Conservation (phyloP, 257 asterid genomes). For the Nicotiana undulata region DNA sequence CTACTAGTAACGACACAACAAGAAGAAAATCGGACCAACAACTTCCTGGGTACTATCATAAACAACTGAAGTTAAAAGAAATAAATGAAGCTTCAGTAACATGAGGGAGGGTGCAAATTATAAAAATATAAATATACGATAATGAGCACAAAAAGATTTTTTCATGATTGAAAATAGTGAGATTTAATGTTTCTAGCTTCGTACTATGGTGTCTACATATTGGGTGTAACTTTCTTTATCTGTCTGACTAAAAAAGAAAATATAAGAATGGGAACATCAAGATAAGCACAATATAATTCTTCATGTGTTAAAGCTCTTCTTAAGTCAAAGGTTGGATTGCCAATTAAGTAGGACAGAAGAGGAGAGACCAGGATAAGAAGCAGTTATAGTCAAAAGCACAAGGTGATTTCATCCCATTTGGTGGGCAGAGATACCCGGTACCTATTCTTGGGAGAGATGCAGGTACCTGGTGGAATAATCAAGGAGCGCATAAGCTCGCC, state of each 20-base stretch:
- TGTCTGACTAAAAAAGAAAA: neutral
- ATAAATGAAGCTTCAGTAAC: neutral
- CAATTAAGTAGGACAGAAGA: neutral
- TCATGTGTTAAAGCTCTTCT: neutral
- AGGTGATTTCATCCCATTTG: neutral
- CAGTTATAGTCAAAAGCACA: neutral
- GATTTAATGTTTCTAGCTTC: neutral
- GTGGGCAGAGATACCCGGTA: neutral
- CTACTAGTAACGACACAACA: neutral
- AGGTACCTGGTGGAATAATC: neutral
- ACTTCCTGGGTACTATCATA: neutral
- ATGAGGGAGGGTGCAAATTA: neutral
- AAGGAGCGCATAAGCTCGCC: neutral
- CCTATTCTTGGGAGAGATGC: neutral
- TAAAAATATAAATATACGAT: neutral
- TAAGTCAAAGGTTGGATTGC: neutral
- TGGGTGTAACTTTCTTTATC: neutral
- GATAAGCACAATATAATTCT: neutral
- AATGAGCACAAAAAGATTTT: neutral
- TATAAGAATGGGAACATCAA: neutral
- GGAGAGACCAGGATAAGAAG: neutral
- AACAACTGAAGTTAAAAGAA: neutral
- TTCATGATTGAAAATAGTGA: neutral
- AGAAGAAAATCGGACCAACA: neutral
- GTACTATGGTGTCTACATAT: neutral